Evolutionary conservation across 371 early-diverging fungal genomes (phyloP).

Genomic region (Lichtheimia ramosa): DNA sequence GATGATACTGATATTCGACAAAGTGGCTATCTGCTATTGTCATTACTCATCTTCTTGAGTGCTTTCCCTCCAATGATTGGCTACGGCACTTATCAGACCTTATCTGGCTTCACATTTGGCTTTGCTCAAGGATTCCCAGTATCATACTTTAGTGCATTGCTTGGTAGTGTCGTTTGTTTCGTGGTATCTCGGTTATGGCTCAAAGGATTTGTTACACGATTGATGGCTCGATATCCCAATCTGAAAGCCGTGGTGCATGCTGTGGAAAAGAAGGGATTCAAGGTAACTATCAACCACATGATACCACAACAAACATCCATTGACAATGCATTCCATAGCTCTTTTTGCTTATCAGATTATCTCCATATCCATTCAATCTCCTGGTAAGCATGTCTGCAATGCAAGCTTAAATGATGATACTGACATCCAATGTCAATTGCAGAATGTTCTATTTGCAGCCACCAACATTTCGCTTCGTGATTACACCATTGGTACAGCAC

Average conservation of each 20-base stretch:
- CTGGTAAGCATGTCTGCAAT: constrained; percentile 28
- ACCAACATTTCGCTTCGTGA: constrained; percentile 59
- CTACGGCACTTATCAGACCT: constrained; percentile 61
- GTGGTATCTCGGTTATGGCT: constrained; percentile 54
- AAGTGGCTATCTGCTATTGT: constrained; percentile 46
- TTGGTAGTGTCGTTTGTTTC: constrained; percentile 66
- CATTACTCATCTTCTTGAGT: constrained; percentile 48
- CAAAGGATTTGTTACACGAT: constrained; percentile 46
- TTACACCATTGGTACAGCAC: constrained; percentile 62
- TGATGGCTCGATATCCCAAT: constrained; percentile 54
- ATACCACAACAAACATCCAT: neutral
- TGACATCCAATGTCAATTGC: neutral
- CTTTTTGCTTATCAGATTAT: constrained; percentile 66
- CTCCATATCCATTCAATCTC: constrained; percentile 80
- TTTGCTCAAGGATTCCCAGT: constrained; percentile 60
- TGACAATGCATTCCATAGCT: constrained; percentile 31
- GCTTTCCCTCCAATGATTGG: constrained; percentile 73
- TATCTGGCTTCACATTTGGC: constrained; percentile 71
- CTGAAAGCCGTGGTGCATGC: constrained; percentile 60
- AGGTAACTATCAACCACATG: constrained; percentile 36
- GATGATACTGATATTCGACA: neutral
- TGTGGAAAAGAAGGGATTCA: constrained; percentile 70
- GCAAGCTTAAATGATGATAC: neutral
- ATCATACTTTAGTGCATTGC: constrained; percentile 58
- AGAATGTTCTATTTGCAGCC: constrained; percentile 66